These are phyloP conservation scores for Claviceps sp. DNA, from an alignment of 2,329 filamentous ascomycete genomes.

Conservation along the genomic window DNA sequence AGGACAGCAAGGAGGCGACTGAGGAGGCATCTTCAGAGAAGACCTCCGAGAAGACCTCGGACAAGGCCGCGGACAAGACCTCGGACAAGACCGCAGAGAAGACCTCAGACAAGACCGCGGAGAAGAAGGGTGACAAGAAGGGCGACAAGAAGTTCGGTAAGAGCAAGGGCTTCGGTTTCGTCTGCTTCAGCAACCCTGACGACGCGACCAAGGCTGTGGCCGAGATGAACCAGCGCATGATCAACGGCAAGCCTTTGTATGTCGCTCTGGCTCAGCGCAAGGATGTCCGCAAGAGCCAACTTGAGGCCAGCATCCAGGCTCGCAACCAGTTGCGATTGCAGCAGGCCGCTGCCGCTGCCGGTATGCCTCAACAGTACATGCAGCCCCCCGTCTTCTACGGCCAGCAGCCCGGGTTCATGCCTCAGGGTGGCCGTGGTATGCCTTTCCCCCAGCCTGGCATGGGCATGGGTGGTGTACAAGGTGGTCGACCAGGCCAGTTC, in stretches of 20 bases:
- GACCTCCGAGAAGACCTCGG: slow-evolving; percentile 48
- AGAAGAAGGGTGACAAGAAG: slow-evolving; percentile 45
- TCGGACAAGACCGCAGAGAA: slow-evolving; percentile 94
- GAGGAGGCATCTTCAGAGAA: slow-evolving; percentile 37
- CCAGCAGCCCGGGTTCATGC: slow-evolving; percentile 59
- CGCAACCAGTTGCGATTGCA: slow-evolving; percentile 98
- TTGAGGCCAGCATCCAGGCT: slow-evolving; percentile 97
- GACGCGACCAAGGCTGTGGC: slow-evolving; percentile 98
- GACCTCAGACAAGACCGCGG: no score
- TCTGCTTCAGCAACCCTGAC: slow-evolving; percentile 99
- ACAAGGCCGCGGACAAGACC: slow-evolving; percentile 45
- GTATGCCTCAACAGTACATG: slow-evolving; percentile 80
- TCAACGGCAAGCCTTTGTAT: slow-evolving; percentile 91
- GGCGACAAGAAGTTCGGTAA: slow-evolving; percentile 65
- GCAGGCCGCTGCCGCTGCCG: slow-evolving; percentile 82
- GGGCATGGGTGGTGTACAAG: slow-evolving; percentile 59
- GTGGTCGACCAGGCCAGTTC: slow-evolving; percentile 76
- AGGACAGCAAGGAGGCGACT: slow-evolving; percentile 27
- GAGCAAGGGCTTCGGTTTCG: slow-evolving; percentile 99
- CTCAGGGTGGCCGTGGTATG: slow-evolving; percentile 50
- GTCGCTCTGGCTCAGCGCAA: slow-evolving; percentile 97
- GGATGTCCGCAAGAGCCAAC: slow-evolving; percentile 98
- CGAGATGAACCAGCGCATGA: slow-evolving; percentile 99
- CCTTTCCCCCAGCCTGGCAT: slow-evolving; percentile 52
- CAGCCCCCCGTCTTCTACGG: slow-evolving; percentile 88